A percentile compares a stretch with the other conserved stretches of the same genome.
Evolutionary conservation across 192 early-diverging fungal genomes (phyloP).

Genomic region (Oehlia diaphana): DNA sequence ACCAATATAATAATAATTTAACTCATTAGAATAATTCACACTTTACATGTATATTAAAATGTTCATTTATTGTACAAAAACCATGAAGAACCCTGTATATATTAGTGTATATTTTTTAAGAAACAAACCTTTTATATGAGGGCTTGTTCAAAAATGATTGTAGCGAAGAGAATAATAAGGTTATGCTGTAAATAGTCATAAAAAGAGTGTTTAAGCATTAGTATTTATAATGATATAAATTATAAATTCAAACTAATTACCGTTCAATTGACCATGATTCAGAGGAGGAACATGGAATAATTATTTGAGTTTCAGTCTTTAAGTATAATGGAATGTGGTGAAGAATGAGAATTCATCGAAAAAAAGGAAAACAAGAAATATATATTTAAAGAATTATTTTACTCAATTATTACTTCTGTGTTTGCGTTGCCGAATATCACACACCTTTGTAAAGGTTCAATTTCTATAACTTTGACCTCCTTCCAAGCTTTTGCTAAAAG

Average conservation of each 20-base stretch:
- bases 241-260: not conserved
- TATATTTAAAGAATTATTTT: not conserved
- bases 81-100: not conserved
- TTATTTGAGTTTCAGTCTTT: not conserved
- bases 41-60: conserved; percentile 4
- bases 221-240: not conserved
- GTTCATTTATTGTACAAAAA: conserved; percentile 1
- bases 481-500: conserved; percentile 3
- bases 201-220: not conserved
- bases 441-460: conserved; percentile 10
- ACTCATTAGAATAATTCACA: not conserved
- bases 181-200: not conserved
- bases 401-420: not conserved
- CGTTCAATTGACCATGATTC: conserved; percentile 10
- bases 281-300: not conserved
- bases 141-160: not conserved
- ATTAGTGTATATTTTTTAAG: not conserved
- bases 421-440: not conserved
- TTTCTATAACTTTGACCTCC: not conserved
- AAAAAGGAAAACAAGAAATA: not conserved
- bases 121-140: not conserved
- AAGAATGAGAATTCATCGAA: not conserved
- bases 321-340: not conserved
- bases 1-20: conserved; percentile 1
- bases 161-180: conserved; percentile 5